Evolutionary conservation across 805 yeast species (phyloP).

Genomic region (Hyphopichia homilentoma): DNA sequence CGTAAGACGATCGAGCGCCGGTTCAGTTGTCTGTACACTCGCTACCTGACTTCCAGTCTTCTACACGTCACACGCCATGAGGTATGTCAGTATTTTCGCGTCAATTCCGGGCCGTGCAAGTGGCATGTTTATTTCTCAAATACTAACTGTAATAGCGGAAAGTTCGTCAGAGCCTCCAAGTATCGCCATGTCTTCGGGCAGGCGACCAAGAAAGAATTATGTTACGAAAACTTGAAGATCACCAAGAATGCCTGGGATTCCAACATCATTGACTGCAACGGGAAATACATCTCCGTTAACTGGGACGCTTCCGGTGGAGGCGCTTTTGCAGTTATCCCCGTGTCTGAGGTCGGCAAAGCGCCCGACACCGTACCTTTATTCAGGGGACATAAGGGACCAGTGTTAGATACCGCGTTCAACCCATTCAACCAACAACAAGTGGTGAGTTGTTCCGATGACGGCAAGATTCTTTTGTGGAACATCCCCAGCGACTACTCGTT

Average conservation of each 20-base stretch:
- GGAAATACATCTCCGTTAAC: conserved; percentile 79
- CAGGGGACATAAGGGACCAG: conserved; percentile 94
- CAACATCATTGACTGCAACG: conserved; percentile 81
- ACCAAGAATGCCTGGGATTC: conserved; percentile 97
- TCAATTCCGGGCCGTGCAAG: no score
- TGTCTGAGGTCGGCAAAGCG: conserved; percentile 81
- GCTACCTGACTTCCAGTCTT: no score
- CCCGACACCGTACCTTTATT: conserved; percentile 92
- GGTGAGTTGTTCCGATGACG: conserved; percentile 78
- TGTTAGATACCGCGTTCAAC: conserved; percentile 91
- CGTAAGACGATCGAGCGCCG: no score
- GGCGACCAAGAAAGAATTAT: conserved; percentile 62
- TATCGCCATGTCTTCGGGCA: conserved; percentile 96
- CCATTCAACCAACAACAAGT: conserved; percentile 78
- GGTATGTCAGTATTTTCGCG: no score
- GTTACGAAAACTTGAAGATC: conserved; percentile 70
- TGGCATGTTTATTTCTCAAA: no score
- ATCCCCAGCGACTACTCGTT: conserved; percentile 81
- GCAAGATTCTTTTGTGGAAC: conserved; percentile 79
- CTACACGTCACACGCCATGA: no score
- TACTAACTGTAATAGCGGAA: no score
- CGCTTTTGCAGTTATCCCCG: conserved; percentile 91
- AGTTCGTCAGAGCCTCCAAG: conserved; percentile 94
- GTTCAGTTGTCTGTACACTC: no score
- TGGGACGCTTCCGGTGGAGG: conserved; percentile 98